These are phyloP conservation scores for Guadua angustifolia DNA, from an alignment of 176 grass and related monocot genomes.

Conservation along the genomic window DNA sequence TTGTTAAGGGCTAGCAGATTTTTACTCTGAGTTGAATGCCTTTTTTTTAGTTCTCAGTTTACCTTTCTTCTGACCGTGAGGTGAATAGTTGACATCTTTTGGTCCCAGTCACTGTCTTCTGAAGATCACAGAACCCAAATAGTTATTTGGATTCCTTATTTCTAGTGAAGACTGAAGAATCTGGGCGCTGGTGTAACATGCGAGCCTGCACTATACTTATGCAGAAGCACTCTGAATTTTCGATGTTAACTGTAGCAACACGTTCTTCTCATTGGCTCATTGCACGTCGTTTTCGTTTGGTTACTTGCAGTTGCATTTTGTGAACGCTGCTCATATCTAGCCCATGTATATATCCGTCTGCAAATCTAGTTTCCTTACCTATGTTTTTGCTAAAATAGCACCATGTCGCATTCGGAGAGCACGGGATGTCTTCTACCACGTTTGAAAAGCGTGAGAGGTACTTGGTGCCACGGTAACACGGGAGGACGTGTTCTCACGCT, in stretches of 20 bases:
- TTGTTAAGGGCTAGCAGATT: neutral
- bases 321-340: too few relatives aligned
- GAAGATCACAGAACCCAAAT: neutral
- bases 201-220: neutral
- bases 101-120: neutral
- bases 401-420: too few relatives aligned
- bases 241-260: neutral
- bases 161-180: neutral
- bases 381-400: too few relatives aligned
- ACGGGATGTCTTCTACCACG: too few relatives aligned
- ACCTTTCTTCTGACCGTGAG: neutral
- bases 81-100: neutral
- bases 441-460: too few relatives aligned
- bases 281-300: constrained; percentile 19
- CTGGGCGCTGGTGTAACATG: neutral
- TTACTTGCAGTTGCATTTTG: neutral
- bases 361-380: too few relatives aligned
- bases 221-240: neutral
- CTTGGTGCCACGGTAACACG: too few relatives aligned
- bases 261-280: neutral
- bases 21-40: neutral
- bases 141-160: neutral
- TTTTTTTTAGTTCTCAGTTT: neutral
- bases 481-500: too few relatives aligned
- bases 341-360: too few relatives aligned